These are phyloP conservation scores for Zizania palustris DNA, from an alignment of 202 grass and related monocot genomes.

Conservation along the genomic window DNA sequence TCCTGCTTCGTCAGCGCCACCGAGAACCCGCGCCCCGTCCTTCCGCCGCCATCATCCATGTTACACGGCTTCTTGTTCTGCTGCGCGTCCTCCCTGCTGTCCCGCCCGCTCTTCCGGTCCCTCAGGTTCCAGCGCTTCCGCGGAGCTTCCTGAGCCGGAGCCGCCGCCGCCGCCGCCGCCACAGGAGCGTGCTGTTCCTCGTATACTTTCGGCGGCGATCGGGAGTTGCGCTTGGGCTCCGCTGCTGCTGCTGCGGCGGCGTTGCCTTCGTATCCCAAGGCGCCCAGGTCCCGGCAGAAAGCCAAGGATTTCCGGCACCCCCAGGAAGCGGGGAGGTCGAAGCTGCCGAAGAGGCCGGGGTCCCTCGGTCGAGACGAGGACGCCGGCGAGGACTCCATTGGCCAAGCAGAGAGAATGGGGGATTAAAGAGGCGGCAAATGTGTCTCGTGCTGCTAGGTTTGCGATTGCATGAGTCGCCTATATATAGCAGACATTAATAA, in stretches of 20 bases:
- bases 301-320: constrained; percentile 50
- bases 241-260: neutral
- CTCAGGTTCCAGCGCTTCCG: constrained; percentile 49
- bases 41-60: neutral
- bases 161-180: no score
- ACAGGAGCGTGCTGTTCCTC: neutral
- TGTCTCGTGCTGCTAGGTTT: constrained; percentile 29
- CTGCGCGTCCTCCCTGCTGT: constrained; percentile 38
- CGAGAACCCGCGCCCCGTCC: constrained; percentile 37
- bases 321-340: constrained; percentile 51
- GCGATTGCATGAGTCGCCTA: constrained; percentile 44
- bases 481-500: constrained; percentile 36
- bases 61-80: constrained; percentile 30
- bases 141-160: constrained; percentile 27
- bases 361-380: constrained; percentile 29
- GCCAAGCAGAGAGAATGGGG: neutral
- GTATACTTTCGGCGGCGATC: constrained; percentile 25
- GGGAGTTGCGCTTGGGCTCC: neutral
- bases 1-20: constrained; percentile 51
- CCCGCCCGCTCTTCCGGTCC: constrained; percentile 34
- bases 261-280: neutral
- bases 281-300: constrained; percentile 41
- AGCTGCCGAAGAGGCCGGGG: constrained; percentile 31
- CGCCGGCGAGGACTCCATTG: constrained; percentile 52
- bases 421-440: constrained; percentile 49